Conservation (phyloP, 2,329 filamentous ascomycete genomes). For the Triangularia verruculosa region DNA sequence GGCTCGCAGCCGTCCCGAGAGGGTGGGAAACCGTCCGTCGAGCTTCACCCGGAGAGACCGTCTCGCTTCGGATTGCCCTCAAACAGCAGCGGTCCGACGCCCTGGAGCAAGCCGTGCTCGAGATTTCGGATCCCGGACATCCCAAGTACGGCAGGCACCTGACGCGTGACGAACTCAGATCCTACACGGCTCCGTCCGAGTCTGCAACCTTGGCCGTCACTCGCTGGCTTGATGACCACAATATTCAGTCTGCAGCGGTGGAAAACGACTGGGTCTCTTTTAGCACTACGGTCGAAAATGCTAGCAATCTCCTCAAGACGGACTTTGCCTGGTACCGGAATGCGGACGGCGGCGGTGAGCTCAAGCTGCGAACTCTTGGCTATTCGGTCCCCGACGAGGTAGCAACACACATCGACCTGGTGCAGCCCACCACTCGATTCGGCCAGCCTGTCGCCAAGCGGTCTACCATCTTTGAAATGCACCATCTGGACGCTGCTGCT, state of each 20-base stretch:
- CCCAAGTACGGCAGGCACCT: constrained; percentile 60
- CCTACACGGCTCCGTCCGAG: constrained; percentile 49
- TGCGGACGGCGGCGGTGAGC: constrained; percentile 32
- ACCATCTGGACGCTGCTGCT: constrained; percentile 26
- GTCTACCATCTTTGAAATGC: constrained; percentile 36
- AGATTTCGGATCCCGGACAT: constrained; percentile 60
- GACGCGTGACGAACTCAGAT: constrained; percentile 56
- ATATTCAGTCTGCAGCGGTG: constrained; percentile 43
- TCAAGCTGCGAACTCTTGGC: constrained; percentile 48
- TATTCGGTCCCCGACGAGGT: constrained; percentile 62
- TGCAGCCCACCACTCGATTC: constrained; percentile 65
- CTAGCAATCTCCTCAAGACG: constrained; percentile 55
- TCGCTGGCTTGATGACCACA: constrained; percentile 53
- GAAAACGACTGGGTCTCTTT: constrained; percentile 63
- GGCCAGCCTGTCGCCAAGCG: constrained; percentile 46
- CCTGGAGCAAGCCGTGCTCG: constrained; percentile 58
- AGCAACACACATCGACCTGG: constrained; percentile 54
- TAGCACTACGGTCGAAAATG: constrained; percentile 47
- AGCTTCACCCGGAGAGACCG: constrained; percentile 37
- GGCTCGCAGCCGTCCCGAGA: constrained; percentile 34
- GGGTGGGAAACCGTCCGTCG: constrained; percentile 39
- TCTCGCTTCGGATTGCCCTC: constrained; percentile 50
- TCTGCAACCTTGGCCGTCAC: constrained; percentile 48
- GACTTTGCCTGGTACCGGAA: constrained; percentile 56
- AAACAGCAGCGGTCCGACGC: constrained; percentile 45